Evolutionary conservation across 169 alveolate genomes (phyloP), one percentile per base, ranked within the genome.

Genomic region (Theileria parva): DNA sequence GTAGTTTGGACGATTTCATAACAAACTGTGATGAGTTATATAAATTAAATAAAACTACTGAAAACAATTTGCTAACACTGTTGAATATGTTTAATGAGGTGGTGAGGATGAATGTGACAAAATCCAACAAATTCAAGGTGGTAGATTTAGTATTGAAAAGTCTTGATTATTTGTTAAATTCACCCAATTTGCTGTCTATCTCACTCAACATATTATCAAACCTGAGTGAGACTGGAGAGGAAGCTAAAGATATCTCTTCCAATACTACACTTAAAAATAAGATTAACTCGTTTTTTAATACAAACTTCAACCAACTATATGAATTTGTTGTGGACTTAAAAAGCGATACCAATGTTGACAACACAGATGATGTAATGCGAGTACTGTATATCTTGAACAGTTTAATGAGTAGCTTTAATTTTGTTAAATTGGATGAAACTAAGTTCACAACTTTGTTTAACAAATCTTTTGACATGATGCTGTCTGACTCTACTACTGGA

Each of bases 401-500:
- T 32, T 63, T 63, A 32, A 32, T 63, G 39, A 63, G 27, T 32
- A 15, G 53, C 8, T 63, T 63, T 63, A 63, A 63, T 39, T 63
- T 63, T 63, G 50, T 63, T 15, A 63, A 15, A 63, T 15, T 63
- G 71, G 32, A 21, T 8, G 21, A 15, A 21, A 63, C 7, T 9
- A 1, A 63, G 53, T 44, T 44, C 53, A 44, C 53, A 44, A 44
- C 12, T 4, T 44, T 44, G 53, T 44, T 44, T 44, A 44, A 44
- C 53, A 44, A 13, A 7, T 11, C 53, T 0, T 7, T 44, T 44
- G 53, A 44, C 53, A 44, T 44, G 53, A 44, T 44, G 53, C 8
- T 44, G 15, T 44, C 53, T 7, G 53, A 44, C 8, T 4, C 2
- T 15, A 4, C 53, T 4, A 13, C 17, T 11, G 3, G 2, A 57